phyloP scores from a whole-genome alignment of 192 early-diverging fungal genomes.

The Geosiphon pyriformis region DNA sequence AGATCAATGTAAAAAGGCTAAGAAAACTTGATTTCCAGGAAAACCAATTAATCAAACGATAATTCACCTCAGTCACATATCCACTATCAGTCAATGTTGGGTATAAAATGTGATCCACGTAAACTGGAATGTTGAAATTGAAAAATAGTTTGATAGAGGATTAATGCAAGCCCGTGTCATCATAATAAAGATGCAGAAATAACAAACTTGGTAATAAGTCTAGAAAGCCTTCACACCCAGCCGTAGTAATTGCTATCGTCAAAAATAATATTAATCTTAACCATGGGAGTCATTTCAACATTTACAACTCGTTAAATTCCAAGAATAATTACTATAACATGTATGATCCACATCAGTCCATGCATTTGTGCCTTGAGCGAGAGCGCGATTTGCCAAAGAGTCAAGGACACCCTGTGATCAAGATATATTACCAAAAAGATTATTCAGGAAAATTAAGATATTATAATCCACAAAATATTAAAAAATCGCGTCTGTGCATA shows the following conservation, averaged over 20 bases:
- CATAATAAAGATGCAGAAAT: neutral
- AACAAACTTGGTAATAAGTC: slow-evolving; percentile 47
- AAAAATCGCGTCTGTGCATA: no score
- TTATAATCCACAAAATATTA: neutral
- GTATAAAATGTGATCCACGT: slow-evolving; percentile 59
- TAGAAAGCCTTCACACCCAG: slow-evolving; percentile 53
- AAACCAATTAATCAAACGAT: no score
- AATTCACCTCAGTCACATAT: slow-evolving; percentile 53
- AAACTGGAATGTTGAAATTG: slow-evolving; percentile 28
- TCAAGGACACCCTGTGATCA: slow-evolving; percentile 53
- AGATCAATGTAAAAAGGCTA: no score
- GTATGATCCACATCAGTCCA: slow-evolving; percentile 60
- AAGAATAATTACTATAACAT: slow-evolving; percentile 41
- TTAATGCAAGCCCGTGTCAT: neutral
- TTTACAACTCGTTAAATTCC: neutral
- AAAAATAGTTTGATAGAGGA: neutral
- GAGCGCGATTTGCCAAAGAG: slow-evolving; percentile 52
- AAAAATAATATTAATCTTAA: slow-evolving; percentile 17
- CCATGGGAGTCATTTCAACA: neutral
- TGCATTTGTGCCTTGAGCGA: slow-evolving; percentile 59
- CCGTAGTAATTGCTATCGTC: slow-evolving; percentile 48
- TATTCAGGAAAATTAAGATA: neutral
- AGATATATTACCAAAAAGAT: slow-evolving; percentile 3
- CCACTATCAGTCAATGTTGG: slow-evolving; percentile 54
- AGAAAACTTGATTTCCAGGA: no score